Evolutionary conservation across 106 monocot genomes (phyloP).

Genomic region (Acorus gramineus): DNA sequence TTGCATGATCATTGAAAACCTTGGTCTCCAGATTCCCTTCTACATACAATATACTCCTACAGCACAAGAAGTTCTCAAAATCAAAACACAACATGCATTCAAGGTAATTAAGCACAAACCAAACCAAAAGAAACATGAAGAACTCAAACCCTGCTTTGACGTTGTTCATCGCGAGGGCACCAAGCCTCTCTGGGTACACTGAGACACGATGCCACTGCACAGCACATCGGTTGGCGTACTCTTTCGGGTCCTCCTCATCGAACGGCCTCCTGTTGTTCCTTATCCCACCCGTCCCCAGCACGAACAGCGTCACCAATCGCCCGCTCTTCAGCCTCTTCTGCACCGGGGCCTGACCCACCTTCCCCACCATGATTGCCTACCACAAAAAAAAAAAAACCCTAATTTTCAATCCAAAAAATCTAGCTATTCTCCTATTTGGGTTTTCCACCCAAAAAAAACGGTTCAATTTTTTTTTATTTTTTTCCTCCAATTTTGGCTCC

Average conservation of each 20-base stretch:
- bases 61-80: neutral
- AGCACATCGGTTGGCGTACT: conserved; percentile 76
- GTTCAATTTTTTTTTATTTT: too few relatives aligned
- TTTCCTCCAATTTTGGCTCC: too few relatives aligned
- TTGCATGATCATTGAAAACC: conserved; percentile 63
- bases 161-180: conserved; percentile 47
- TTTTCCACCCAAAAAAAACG: too few relatives aligned
- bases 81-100: neutral
- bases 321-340: conserved; percentile 73
- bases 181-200: conserved; percentile 61
- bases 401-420: too few relatives aligned
- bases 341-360: conserved; percentile 84
- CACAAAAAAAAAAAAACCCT: neutral
- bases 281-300: conserved; percentile 79
- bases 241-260: conserved; percentile 67
- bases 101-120: neutral
- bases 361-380: conserved; percentile 86
- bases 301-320: conserved; percentile 55
- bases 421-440: too few relatives aligned
- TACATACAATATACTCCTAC: conserved; percentile 54
- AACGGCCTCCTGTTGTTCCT: conserved; percentile 92
- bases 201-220: conserved; percentile 95
- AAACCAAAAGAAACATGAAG: neutral
- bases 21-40: conserved; percentile 87
- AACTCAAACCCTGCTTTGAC: conserved; percentile 76